Conservation (phyloP, 2,329 filamentous ascomycete species). For the Elsinoe perseae region DNA sequence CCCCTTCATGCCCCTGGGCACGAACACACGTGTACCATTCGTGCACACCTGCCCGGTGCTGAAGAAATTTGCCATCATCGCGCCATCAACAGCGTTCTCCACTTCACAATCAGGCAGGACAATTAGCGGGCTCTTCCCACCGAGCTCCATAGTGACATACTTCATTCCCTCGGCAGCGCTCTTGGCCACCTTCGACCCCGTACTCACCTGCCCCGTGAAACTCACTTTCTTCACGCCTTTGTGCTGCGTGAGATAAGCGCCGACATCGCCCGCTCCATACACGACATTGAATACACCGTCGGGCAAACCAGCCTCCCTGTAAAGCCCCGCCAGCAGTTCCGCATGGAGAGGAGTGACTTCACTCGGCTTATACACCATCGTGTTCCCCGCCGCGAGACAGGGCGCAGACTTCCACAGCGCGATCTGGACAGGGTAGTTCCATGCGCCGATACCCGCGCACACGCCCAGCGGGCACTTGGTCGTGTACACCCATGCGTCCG, state of each 20-base stretch:
- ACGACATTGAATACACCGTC: slow-evolving; percentile 81
- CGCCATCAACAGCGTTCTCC: slow-evolving; percentile 74
- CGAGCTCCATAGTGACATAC: slow-evolving; percentile 86
- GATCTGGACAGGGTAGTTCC: slow-evolving; percentile 91
- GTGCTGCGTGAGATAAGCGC: slow-evolving; percentile 66
- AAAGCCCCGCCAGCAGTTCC: slow-evolving; percentile 65
- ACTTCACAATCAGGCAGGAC: slow-evolving; percentile 73
- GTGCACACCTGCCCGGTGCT: slow-evolving; percentile 88
- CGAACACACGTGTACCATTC: slow-evolving; percentile 81
- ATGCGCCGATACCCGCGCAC: slow-evolving; percentile 79
- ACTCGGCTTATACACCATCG: slow-evolving; percentile 85
- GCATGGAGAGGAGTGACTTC: slow-evolving; percentile 82
- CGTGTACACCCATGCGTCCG: slow-evolving; percentile 74
- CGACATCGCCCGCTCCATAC: slow-evolving; percentile 70
- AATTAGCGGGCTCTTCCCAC: slow-evolving; percentile 75
- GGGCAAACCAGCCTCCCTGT: slow-evolving; percentile 69
- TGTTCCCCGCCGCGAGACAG: slow-evolving; percentile 77
- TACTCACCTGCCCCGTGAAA: slow-evolving; percentile 81
- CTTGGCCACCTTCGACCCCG: slow-evolving; percentile 72
- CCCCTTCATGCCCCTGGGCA: slow-evolving; percentile 57
- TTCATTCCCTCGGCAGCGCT: slow-evolving; percentile 73
- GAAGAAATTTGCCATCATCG: slow-evolving; percentile 93
- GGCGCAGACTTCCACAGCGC: slow-evolving; percentile 84
- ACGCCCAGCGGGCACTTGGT: slow-evolving; percentile 75
- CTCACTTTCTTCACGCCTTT: slow-evolving; percentile 72